Evolutionary conservation across 1,139 yeast genomes (phyloP), one percentile per base, ranked within the genome.

Genomic region (Candida sojae): DNA sequence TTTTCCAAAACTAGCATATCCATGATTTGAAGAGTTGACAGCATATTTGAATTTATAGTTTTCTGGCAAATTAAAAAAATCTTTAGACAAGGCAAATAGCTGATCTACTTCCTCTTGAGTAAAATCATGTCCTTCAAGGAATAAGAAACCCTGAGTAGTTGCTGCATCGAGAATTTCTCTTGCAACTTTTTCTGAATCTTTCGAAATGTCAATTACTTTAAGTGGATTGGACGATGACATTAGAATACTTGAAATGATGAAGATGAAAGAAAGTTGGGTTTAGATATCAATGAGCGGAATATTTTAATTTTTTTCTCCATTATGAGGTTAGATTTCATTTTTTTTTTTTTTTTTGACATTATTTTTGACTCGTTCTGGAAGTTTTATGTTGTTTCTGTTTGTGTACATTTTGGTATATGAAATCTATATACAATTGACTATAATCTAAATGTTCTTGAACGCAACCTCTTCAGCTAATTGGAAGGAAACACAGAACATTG

Each of bases 401-500:
- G 34, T 9, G 34, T 32, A 11, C 34, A 32, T 6, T 12, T 2
- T 17, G 6, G 23, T 13, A 2, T 33, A 33, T 33, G 21, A 38
- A 29, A 8, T 25, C 28, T 38, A 44, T 32, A n/a, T 44, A 38
- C 46, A 38, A 11, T 5, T 21, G 17, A 11, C 31, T n/a, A 11
- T 30, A 23, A 17, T 23, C 28, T 37, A 40, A 9, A 32, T 13
- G 37, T 56, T 58, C 53, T 58, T 66, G 53, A 83, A 86, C 2
- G 97, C 97, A 32, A 92, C 90, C 51, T 80, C 86, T 51, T 75
- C 75, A 0, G 99, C 99, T 39, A 93, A 74, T 57, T 68, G 67
- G 67, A 92, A 91, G 8, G 92, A 75, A 4, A 89, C 88, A 65
- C 98, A 91, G 63, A 82, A 92, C 99, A 93, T 93, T 32, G 93